Conservation (phyloP, 176 grass and related monocot genomes). For the Luzula sylvatica region DNA sequence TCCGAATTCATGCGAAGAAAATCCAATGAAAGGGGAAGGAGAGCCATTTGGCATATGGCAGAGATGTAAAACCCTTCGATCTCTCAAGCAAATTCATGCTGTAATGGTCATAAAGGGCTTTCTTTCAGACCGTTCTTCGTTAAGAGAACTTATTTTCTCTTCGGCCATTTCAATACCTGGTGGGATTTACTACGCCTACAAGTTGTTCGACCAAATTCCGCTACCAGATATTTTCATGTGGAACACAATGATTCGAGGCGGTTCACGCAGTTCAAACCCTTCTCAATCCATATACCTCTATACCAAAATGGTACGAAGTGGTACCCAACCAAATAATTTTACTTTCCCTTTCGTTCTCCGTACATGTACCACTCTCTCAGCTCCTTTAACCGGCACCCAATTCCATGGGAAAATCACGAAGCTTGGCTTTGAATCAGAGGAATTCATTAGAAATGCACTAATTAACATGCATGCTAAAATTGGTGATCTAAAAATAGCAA, state of each 20-base stretch:
- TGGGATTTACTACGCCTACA: slow-evolving; percentile 47
- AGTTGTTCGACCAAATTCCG: slow-evolving; percentile 63
- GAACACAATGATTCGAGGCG: slow-evolving; percentile 72
- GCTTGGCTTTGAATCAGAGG: slow-evolving; percentile 40
- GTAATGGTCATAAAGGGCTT: slow-evolving; percentile 57
- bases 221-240: slow-evolving; percentile 78
- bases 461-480: slow-evolving; percentile 71
- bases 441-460: slow-evolving; percentile 68
- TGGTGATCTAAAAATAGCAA: slow-evolving; percentile 43
- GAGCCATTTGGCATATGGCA: slow-evolving; percentile 41
- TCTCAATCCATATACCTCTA: slow-evolving; percentile 48
- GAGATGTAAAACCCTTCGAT: slow-evolving; percentile 52
- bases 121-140: slow-evolving; percentile 45
- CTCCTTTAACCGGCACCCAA: slow-evolving; percentile 36
- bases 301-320: slow-evolving; percentile 27
- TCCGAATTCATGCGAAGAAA: slow-evolving; percentile 84
- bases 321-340: slow-evolving; percentile 47
- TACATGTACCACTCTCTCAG: slow-evolving; percentile 54
- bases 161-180: slow-evolving; percentile 34
- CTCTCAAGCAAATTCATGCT: slow-evolving; percentile 68
- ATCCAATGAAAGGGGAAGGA: slow-evolving; percentile 37
- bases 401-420: slow-evolving; percentile 44
- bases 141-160: slow-evolving; percentile 68
- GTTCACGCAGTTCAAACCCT: slow-evolving; percentile 39
- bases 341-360: slow-evolving; percentile 88